phyloP scores from a whole-genome alignment of 345 rosid genomes.

The Aquilaria malaccensis region DNA sequence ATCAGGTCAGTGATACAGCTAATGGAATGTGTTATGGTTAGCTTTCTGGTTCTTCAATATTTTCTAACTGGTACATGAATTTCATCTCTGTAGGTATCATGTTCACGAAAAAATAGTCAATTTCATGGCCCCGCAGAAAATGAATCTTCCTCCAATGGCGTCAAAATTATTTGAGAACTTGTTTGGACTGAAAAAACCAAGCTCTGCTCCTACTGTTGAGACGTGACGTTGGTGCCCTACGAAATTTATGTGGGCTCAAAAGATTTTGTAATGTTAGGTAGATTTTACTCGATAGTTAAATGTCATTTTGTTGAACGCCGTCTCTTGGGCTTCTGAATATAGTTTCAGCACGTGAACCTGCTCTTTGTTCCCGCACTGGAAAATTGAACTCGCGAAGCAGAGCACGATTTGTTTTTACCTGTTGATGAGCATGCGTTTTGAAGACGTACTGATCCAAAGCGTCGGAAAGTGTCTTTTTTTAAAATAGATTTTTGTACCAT shows the following conservation, averaged over 20 bases:
- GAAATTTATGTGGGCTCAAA: not conserved
- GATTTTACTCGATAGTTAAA: too few relatives aligned
- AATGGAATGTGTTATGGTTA: too few relatives aligned
- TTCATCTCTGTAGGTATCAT: constrained; percentile 40
- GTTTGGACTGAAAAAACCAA: constrained; percentile 58
- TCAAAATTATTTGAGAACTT: constrained; percentile 68
- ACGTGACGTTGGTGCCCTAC: constrained; percentile 4
- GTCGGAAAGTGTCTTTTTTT: too few relatives aligned
- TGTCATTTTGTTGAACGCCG: too few relatives aligned
- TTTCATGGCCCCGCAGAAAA: constrained; percentile 75
- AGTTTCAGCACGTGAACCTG: too few relatives aligned
- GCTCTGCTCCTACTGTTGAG: constrained; percentile 10
- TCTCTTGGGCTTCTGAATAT: too few relatives aligned
- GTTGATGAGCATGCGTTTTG: too few relatives aligned
- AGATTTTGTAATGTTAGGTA: constrained; percentile 2
- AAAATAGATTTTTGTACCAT: too few relatives aligned
- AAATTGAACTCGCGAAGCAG: too few relatives aligned
- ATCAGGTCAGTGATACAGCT: constrained; percentile 41
- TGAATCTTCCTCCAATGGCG: constrained; percentile 57
- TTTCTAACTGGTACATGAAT: not conserved
- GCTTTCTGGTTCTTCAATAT: not conserved
- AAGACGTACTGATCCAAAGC: too few relatives aligned
- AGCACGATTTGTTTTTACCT: too few relatives aligned
- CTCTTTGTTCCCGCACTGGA: too few relatives aligned
- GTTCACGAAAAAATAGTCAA: constrained; percentile 78